phyloP scores from a whole-genome alignment of 495 filamentous ascomycete genomes.

The Haplographium delicatum region DNA sequence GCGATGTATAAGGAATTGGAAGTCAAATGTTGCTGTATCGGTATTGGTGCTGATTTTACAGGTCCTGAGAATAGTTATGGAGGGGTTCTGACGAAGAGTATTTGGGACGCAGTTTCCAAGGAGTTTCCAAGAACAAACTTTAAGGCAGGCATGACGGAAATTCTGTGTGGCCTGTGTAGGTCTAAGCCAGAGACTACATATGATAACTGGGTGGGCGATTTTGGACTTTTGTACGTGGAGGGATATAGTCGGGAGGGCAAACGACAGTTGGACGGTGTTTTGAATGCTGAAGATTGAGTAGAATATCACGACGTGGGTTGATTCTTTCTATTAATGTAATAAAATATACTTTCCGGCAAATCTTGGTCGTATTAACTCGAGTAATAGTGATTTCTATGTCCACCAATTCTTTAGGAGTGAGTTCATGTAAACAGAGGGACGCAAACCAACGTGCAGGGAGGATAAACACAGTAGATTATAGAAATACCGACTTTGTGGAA shows the following conservation, averaged over 20 bases:
- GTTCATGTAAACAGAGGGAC: too few relatives aligned
- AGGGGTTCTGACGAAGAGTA: conserved; percentile 21
- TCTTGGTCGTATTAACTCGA: too few relatives aligned
- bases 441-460: too few relatives aligned
- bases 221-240: conserved; percentile 31
- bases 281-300: too few relatives aligned
- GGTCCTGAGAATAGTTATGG: conserved; percentile 27
- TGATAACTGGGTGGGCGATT: conserved; percentile 39
- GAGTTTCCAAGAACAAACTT: conserved; percentile 37
- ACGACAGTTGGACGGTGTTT: too few relatives aligned
- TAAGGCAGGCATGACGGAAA: conserved; percentile 28
- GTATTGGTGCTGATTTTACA: conserved; percentile 42
- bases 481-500: too few relatives aligned
- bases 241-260: conserved; percentile 9
- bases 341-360: too few relatives aligned
- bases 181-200: conserved; percentile 46
- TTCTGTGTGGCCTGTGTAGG: conserved; percentile 39
- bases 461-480: too few relatives aligned
- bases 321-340: too few relatives aligned
- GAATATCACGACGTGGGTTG: too few relatives aligned
- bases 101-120: conserved; percentile 30
- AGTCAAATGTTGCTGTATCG: conserved; percentile 33
- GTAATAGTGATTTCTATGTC: too few relatives aligned
- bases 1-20: conserved; percentile 40
- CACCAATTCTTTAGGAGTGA: too few relatives aligned